Conservation (phyloP, 306 rosid species). For the Benincasa hispida region DNA sequence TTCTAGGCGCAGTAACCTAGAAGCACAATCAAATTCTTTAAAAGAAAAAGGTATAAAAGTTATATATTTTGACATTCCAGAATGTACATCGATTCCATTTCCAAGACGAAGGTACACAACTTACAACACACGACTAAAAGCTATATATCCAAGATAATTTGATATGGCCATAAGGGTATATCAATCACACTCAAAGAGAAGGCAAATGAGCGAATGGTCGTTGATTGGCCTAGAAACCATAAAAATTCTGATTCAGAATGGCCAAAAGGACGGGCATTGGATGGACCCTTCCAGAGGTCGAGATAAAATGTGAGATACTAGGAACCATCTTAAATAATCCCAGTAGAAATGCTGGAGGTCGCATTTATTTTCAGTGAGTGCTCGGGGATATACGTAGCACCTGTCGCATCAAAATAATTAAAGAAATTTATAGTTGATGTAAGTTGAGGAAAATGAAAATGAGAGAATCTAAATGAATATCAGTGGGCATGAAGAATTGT, state of each 20-base stretch:
- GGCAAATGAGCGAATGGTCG: slow-evolving; percentile 15
- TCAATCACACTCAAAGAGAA: slow-evolving; percentile 9
- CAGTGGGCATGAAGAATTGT: not conserved
- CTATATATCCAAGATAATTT: slow-evolving; percentile 15
- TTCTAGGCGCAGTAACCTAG: slow-evolving; percentile 26
- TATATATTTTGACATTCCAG: slow-evolving; percentile 22
- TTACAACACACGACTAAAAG: slow-evolving; percentile 7
- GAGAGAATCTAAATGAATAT: not conserved
- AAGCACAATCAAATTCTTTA: slow-evolving; percentile 9
- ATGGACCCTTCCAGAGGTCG: not conserved
- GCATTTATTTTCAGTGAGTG: slow-evolving; percentile 60
- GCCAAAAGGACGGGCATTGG: not conserved
- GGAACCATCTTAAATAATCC: slow-evolving; percentile 23
- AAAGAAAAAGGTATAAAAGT: not conserved
- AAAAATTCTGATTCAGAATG: not conserved
- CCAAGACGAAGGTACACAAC: slow-evolving; percentile 21
- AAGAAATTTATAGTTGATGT: slow-evolving; percentile 4
- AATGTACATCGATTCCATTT: slow-evolving; percentile 18
- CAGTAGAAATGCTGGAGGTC: slow-evolving; percentile 60
- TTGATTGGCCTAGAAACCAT: slow-evolving; percentile 13
- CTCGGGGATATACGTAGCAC: slow-evolving; percentile 68
- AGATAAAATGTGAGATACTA: not conserved
- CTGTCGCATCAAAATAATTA: slow-evolving; percentile 32
- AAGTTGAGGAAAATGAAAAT: not conserved
- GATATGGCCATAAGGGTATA: slow-evolving; percentile 11